Conservation (phyloP, 2,329 filamentous ascomycete species). For the Rhynchosporium secalis region DNA sequence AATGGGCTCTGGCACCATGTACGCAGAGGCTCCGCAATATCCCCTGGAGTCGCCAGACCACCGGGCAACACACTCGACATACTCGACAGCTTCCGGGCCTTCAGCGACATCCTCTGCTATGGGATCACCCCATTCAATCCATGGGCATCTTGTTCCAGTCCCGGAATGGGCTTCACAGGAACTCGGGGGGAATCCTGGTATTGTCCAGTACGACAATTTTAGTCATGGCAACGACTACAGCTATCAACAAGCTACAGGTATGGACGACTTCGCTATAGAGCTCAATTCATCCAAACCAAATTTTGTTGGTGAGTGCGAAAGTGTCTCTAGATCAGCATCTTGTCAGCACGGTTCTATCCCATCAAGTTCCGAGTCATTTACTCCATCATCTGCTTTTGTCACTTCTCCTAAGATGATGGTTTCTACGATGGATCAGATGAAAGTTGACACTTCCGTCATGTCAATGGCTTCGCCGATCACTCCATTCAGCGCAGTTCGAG, state of each 20-base stretch:
- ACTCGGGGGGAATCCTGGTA: conserved; percentile 38
- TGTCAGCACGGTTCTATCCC: conserved; percentile 37
- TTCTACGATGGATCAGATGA: conserved; percentile 20
- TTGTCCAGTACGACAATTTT: conserved; percentile 37
- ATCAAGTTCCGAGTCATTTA: conserved; percentile 31
- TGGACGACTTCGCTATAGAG: conserved; percentile 41
- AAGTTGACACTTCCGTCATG: conserved; percentile 13
- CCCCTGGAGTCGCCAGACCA: conserved; percentile 37
- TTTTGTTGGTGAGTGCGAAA: conserved; percentile 48
- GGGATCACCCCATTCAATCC: conserved; percentile 39
- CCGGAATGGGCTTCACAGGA: conserved; percentile 38
- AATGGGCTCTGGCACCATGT: conserved; percentile 50
- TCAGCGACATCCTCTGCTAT: conserved; percentile 39
- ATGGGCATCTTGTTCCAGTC: conserved; percentile 33
- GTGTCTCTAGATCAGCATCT: conserved; percentile 41
- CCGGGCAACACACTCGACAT: conserved; percentile 36
- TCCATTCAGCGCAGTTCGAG: conserved; percentile 31
- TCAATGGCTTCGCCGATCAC: conserved; percentile 36
- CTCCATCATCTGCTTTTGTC: conserved; percentile 36
- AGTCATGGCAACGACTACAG: conserved; percentile 36
- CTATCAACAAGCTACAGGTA: conserved; percentile 36
- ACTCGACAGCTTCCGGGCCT: conserved; percentile 39
- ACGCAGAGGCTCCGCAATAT: conserved; percentile 43
- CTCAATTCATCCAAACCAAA: conserved; percentile 44
- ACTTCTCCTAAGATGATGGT: conserved; percentile 32